phyloP scores from a whole-genome alignment of 768 basidiomycete genomes.

The Xerocomellus amylosporus region DNA sequence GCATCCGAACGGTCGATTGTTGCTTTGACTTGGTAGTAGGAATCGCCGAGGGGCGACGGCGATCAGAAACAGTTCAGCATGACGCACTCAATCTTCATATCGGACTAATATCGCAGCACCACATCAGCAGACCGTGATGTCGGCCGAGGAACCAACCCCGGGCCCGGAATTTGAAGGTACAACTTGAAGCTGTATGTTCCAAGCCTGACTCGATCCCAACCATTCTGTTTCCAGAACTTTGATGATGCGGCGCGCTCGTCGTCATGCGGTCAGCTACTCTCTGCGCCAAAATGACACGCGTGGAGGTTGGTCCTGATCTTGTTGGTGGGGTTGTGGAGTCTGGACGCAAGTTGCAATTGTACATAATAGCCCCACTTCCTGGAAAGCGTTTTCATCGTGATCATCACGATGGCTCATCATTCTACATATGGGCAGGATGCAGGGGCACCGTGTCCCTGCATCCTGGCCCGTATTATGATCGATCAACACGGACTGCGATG shows the following conservation, averaged over 20 bases:
- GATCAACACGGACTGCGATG: not conserved
- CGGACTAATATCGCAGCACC: not conserved
- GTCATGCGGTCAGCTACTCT: not conserved
- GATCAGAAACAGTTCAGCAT: not conserved
- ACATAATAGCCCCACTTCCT: not conserved
- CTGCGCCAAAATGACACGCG: not conserved
- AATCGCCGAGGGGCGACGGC: not conserved
- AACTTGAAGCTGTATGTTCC: not conserved
- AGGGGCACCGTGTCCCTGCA: no score
- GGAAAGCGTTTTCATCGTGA: not conserved
- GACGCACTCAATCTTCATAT: not conserved
- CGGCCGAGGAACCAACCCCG: not conserved
- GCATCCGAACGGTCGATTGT: not conserved
- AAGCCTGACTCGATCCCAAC: not conserved
- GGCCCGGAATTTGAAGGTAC: no score
- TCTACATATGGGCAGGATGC: not conserved
- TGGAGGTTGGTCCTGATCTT: slow-evolving; percentile 8
- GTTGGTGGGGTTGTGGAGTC: not conserved
- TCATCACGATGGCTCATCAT: slow-evolving; percentile 2
- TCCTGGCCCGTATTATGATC: no score
- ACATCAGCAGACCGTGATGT: not conserved
- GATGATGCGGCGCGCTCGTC: not conserved
- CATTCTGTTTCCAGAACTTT: no score
- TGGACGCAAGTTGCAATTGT: no score
- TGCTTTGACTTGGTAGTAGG: not conserved